Conservation (phyloP, 2,329 filamentous ascomycete species). For the Trichoderma guizhouense region DNA sequence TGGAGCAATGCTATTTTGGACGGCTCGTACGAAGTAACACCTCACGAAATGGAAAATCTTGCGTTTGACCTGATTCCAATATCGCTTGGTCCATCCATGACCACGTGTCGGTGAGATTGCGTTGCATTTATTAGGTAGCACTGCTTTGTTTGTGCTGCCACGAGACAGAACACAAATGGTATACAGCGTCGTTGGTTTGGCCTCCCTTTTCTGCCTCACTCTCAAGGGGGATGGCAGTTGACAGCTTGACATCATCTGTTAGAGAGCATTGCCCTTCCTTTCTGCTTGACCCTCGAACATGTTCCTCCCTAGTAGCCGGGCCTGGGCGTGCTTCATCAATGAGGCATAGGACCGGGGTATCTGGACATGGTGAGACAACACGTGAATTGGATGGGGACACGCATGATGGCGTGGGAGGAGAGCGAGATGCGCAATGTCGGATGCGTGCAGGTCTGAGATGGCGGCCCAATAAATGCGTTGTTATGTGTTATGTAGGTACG, state of each 20-base stretch:
- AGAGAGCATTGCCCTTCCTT: background rate
- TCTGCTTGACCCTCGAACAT: background rate
- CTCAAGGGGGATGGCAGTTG: background rate
- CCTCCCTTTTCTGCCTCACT: background rate
- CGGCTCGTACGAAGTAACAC: background rate
- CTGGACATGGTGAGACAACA: conserved; percentile 13
- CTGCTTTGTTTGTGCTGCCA: background rate
- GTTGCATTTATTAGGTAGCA: background rate
- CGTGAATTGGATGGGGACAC: conserved; percentile 1
- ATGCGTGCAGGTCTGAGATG: background rate
- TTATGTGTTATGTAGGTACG: background rate
- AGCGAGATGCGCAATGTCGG: conserved; percentile 13
- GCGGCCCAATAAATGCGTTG: background rate
- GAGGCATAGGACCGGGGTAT: background rate
- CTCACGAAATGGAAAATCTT: background rate
- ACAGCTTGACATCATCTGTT: background rate
- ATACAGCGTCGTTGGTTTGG: background rate
- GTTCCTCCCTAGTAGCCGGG: background rate
- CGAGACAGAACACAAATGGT: background rate
- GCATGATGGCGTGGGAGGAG: background rate
- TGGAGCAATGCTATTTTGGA: background rate
- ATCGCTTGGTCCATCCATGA: background rate
- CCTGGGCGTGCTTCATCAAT: background rate
- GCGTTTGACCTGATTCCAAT: background rate
- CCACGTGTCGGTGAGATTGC: background rate